These are phyloP conservation scores for Murraya koenigii DNA, from an alignment of 345 rosid genomes.

Conservation along the genomic window DNA sequence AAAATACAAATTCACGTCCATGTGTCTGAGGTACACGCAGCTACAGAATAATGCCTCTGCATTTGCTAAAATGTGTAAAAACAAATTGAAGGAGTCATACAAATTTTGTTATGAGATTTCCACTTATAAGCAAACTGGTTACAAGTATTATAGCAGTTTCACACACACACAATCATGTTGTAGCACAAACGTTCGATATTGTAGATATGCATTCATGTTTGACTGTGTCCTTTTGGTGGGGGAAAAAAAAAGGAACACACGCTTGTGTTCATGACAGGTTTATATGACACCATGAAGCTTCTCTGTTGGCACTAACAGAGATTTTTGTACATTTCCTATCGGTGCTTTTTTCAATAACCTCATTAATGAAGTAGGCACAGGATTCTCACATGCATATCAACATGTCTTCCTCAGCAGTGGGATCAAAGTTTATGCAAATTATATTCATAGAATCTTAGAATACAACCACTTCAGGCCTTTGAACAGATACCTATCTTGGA, in stretches of 20 bases:
- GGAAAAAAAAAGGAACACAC: too few relatives aligned
- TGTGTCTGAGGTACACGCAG: not conserved
- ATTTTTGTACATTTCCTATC: too few relatives aligned
- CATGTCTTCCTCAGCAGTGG: not conserved
- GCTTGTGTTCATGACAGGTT: too few relatives aligned
- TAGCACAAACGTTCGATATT: not conserved
- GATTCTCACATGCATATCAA: not conserved
- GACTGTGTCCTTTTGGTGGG: not conserved
- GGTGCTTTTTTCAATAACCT: not conserved
- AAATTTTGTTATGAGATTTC: not conserved
- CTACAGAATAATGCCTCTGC: not conserved
- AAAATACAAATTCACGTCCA: not conserved
- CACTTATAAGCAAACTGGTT: not conserved
- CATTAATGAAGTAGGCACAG: not conserved
- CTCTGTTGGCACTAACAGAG: too few relatives aligned
- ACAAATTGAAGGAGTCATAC: too few relatives aligned
- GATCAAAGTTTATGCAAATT: not conserved
- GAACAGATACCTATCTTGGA: not conserved
- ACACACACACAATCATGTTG: not conserved
- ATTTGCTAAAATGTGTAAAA: not conserved
- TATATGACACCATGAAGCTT: not conserved
- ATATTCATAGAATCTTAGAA: not conserved
- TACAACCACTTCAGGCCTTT: not conserved
- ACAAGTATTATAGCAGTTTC: not conserved
- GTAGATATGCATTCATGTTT: not conserved